A percentile compares a stretch with the other conserved stretches of the same genome.
Evolutionary conservation across 495 filamentous ascomycete genomes (phyloP).

Genomic region (Penicillium simplicissimum): DNA sequence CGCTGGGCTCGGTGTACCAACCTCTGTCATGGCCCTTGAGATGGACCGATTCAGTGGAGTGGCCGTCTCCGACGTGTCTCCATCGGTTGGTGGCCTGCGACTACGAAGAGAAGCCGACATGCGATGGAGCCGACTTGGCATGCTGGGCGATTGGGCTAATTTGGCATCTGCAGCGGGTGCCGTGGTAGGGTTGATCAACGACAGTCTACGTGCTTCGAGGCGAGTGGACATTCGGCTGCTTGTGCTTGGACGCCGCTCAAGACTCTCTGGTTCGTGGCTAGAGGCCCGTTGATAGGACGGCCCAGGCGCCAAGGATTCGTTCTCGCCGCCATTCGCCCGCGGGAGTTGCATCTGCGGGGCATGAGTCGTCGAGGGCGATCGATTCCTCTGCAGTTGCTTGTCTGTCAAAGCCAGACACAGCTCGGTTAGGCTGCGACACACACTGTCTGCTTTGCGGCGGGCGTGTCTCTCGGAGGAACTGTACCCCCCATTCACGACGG

Average conservation of each 20-base stretch:
- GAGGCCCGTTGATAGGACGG: slow-evolving; percentile 39
- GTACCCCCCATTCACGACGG: slow-evolving; percentile 49
- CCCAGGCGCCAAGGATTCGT: slow-evolving; percentile 31
- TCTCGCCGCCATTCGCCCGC: slow-evolving; percentile 34
- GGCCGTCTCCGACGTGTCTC: slow-evolving; percentile 29
- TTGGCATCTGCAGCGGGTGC: slow-evolving; percentile 25
- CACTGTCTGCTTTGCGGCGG: slow-evolving; percentile 84
- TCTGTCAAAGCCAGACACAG: slow-evolving; percentile 82
- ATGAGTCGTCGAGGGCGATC: slow-evolving; percentile 25
- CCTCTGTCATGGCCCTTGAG: slow-evolving; percentile 44
- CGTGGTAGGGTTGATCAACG: slow-evolving; percentile 51
- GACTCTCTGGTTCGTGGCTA: slow-evolving; percentile 46
- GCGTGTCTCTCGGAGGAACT: slow-evolving; percentile 75
- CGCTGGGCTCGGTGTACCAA: slow-evolving; percentile 31
- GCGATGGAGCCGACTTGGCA: slow-evolving; percentile 39
- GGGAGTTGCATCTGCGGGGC: slow-evolving; percentile 26
- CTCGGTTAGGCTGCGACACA: slow-evolving; percentile 91
- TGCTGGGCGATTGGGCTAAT: slow-evolving; percentile 29
- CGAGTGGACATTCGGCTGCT: slow-evolving; percentile 63
- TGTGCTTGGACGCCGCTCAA: slow-evolving; percentile 49
- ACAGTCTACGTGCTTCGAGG: slow-evolving; percentile 70
- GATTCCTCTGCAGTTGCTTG: slow-evolving; percentile 35
- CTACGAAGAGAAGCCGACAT: slow-evolving; percentile 41
- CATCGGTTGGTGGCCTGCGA: slow-evolving; percentile 36
- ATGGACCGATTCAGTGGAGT: slow-evolving; percentile 34